phyloP scores from a whole-genome alignment of 257 asterid genomes.

The Solanum pimpinellifolium region DNA sequence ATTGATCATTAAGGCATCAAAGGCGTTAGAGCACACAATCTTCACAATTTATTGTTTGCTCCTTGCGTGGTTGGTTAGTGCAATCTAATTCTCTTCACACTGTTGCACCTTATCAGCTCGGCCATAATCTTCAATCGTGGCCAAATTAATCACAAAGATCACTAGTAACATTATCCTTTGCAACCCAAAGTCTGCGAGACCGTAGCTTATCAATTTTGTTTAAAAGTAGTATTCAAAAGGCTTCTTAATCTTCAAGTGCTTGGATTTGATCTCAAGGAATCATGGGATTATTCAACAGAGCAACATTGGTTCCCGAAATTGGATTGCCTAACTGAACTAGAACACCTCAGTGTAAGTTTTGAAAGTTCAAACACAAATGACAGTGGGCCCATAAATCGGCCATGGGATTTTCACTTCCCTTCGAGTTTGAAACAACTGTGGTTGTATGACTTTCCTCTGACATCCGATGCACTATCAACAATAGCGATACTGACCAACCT shows the following conservation, averaged over 20 bases:
- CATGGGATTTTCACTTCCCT: neutral
- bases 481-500: neutral
- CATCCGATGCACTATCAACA: neutral
- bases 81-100: too few relatives aligned
- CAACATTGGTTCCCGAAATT: neutral
- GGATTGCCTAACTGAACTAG: neutral
- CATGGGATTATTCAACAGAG: neutral
- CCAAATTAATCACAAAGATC: too few relatives aligned
- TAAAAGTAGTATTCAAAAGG: neutral
- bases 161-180: too few relatives aligned
- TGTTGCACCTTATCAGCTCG: too few relatives aligned
- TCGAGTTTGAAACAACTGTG: rapidly evolving
- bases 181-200: too few relatives aligned
- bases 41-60: too few relatives aligned
- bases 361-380: neutral
- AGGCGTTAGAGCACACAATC: too few relatives aligned
- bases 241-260: neutral
- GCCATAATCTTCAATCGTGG: too few relatives aligned
- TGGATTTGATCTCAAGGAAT: rapidly evolving
- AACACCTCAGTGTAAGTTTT: rapidly evolving
- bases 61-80: too few relatives aligned
- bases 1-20: too few relatives aligned
- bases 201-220: too few relatives aligned
- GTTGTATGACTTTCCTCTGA: neutral
- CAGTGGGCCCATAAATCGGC: neutral